These are phyloP conservation scores for Sporothrix dimorphospora DNA, from an alignment of 2,329 filamentous ascomycete genomes.

Conservation along the genomic window DNA sequence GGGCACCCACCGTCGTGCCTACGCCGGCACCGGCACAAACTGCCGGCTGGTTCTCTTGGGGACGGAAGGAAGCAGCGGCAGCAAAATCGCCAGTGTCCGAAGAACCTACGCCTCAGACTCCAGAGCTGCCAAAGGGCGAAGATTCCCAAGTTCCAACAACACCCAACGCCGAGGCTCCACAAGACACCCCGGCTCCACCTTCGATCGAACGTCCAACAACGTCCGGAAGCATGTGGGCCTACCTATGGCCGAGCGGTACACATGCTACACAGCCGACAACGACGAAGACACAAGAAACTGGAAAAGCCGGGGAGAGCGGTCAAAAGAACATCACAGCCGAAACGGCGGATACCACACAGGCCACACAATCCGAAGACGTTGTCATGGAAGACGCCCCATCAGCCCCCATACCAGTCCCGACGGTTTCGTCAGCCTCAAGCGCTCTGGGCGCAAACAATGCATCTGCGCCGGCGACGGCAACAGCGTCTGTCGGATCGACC, in stretches of 20 bases:
- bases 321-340: slow-evolving; percentile 24
- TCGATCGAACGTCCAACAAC: slow-evolving; percentile 29
- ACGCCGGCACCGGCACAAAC: neutral
- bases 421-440: slow-evolving; percentile 30
- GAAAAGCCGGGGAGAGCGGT: neutral
- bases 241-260: slow-evolving; percentile 43
- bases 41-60: slow-evolving; percentile 33
- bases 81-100: slow-evolving; percentile 34
- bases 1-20: neutral
- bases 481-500: slow-evolving; percentile 59
- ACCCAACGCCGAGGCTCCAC: slow-evolving; percentile 30
- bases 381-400: slow-evolving; percentile 47
- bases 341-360: slow-evolving; percentile 31
- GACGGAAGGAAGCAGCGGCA: slow-evolving; percentile 26
- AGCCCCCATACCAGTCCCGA: slow-evolving; percentile 30
- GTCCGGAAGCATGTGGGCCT: slow-evolving; percentile 34
- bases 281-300: slow-evolving; percentile 24
- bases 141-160: neutral
- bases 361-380: slow-evolving; percentile 46
- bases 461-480: slow-evolving; percentile 42
- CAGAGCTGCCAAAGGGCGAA: slow-evolving; percentile 27
- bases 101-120: slow-evolving; percentile 30
- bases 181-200: slow-evolving; percentile 27
- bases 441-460: neutral
- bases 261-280: slow-evolving; percentile 23